Percentiles rank a stretch among this genome's conserved stretches.
Evolutionary conservation across 257 asterid species (phyloP).

Genomic region (Solanum rostratum): DNA sequence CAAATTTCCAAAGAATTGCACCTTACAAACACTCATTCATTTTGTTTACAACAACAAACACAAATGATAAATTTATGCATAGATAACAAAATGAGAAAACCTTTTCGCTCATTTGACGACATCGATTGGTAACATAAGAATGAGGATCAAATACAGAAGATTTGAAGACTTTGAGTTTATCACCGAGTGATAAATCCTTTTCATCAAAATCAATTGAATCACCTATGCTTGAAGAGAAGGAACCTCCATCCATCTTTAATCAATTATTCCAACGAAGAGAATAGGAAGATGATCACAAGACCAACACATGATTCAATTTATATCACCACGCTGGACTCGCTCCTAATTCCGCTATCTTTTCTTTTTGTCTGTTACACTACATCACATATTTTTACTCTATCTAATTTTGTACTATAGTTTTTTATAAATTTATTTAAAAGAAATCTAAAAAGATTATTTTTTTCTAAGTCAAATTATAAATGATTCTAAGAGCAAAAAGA

Average conservation of each 20-base stretch:
- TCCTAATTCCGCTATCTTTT: not conserved
- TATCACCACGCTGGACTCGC: not conserved
- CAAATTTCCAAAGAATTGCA: not conserved
- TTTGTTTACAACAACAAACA: no score
- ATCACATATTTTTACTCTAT: not conserved
- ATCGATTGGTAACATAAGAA: constrained; percentile 37
- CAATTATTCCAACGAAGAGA: not conserved
- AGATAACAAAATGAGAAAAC: constrained; percentile 1
- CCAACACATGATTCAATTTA: not conserved
- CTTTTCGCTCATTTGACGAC: constrained; percentile 71
- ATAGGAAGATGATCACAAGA: no score
- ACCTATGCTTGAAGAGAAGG: constrained; percentile 46
- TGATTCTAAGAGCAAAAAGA: not conserved
- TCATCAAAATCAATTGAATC: constrained; percentile 63
- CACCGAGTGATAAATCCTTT: constrained; percentile 48
- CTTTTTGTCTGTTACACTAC: no score
- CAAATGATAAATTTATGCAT: not conserved
- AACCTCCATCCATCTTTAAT: constrained; percentile 23
- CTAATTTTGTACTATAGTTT: not conserved
- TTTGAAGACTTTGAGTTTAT: constrained; percentile 69
- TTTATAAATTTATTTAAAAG: not conserved
- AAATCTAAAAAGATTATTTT: not conserved
- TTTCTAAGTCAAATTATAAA: no score
- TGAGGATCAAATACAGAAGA: constrained; percentile 48
- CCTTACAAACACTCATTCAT: not conserved